A percentile compares a stretch with the other conserved stretches of the same genome.
Evolutionary conservation across 2,329 filamentous ascomycete genomes (phyloP).

Genomic region (Pseudodiploospora longispora): DNA sequence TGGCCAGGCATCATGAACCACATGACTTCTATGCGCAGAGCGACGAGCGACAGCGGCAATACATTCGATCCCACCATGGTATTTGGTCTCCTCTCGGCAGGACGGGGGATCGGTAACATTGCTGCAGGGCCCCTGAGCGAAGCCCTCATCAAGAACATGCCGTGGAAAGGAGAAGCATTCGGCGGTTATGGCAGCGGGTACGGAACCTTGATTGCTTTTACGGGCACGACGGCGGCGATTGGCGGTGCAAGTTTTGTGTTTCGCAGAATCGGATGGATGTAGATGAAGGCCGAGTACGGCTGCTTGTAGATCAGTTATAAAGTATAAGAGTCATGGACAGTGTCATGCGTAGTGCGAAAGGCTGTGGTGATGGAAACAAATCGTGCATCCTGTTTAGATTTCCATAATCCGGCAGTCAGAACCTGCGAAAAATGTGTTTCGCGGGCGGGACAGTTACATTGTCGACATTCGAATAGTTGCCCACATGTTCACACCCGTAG

Average conservation of each 20-base stretch:
- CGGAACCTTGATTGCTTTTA: slow-evolving; percentile 26
- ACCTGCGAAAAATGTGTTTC: neutral
- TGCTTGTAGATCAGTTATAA: neutral
- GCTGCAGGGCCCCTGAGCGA: slow-evolving; percentile 49
- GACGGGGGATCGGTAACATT: slow-evolving; percentile 54
- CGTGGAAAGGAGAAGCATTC: slow-evolving; percentile 29
- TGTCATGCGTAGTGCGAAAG: too few species aligned
- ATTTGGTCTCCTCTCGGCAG: slow-evolving; percentile 48
- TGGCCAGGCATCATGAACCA: slow-evolving; percentile 52
- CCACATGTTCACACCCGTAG: neutral
- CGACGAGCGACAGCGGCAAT: slow-evolving; percentile 5
- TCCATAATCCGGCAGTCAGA: neutral
- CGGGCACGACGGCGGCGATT: slow-evolving; percentile 21
- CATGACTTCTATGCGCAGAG: slow-evolving; percentile 13
- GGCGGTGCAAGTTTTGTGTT: slow-evolving; percentile 23
- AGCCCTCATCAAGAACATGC: slow-evolving; percentile 36
- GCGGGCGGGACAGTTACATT: neutral
- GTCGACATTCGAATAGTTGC: neutral
- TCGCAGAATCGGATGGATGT: slow-evolving; percentile 24
- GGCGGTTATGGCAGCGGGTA: slow-evolving; percentile 26
- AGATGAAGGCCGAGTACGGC: neutral
- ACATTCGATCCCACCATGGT: slow-evolving; percentile 43
- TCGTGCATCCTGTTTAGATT: neutral
- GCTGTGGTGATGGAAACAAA: too few species aligned
- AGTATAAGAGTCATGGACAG: neutral